phyloP scores from a whole-genome alignment of 2,329 filamentous ascomycete species.

The Metarhizium sp. region DNA sequence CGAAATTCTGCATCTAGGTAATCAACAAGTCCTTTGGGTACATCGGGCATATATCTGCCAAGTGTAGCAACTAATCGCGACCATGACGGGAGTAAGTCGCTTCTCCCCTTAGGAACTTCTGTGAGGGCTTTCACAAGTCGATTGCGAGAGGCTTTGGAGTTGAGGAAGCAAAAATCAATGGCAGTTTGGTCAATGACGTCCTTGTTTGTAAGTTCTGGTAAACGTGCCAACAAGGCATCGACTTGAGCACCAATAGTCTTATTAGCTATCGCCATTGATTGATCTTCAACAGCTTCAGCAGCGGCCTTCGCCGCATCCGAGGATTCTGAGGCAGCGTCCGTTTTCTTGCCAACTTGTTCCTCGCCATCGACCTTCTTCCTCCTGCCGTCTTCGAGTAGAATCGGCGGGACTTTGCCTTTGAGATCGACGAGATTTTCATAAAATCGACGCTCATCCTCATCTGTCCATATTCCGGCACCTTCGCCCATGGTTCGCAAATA shows the following conservation, averaged over 20 bases:
- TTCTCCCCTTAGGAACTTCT: conserved; percentile 88
- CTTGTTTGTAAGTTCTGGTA: conserved; percentile 89
- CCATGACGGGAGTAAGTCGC: conserved; percentile 84
- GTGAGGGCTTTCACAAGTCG: conserved; percentile 86
- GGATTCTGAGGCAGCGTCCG: conserved; percentile 36
- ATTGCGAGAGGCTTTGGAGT: conserved; percentile 96
- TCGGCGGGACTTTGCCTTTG: conserved; percentile 89
- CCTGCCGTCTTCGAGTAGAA: conserved; percentile 86
- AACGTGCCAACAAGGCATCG: conserved; percentile 73
- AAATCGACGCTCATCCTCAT: conserved; percentile 94
- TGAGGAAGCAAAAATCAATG: conserved; percentile 95
- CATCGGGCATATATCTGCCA: conserved; percentile 85
- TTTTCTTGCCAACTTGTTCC: conserved; percentile 72
- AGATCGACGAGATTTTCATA: conserved; percentile 95
- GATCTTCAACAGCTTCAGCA: conserved; percentile 58
- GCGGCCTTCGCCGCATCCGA: conserved; percentile 44
- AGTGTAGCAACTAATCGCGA: conserved; percentile 88
- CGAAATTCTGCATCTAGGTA: conserved; percentile 96
- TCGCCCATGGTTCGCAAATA: conserved; percentile 86
- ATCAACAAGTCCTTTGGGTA: conserved; percentile 83
- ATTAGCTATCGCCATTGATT: conserved; percentile 90
- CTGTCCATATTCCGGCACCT: conserved; percentile 93
- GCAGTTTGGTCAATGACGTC: conserved; percentile 87
- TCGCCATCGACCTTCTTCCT: conserved; percentile 83
- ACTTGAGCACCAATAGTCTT: conserved; percentile 97